Conservation (phyloP, 2,329 filamentous ascomycete genomes). For the Ceratocystis cacaofunesta region DNA sequence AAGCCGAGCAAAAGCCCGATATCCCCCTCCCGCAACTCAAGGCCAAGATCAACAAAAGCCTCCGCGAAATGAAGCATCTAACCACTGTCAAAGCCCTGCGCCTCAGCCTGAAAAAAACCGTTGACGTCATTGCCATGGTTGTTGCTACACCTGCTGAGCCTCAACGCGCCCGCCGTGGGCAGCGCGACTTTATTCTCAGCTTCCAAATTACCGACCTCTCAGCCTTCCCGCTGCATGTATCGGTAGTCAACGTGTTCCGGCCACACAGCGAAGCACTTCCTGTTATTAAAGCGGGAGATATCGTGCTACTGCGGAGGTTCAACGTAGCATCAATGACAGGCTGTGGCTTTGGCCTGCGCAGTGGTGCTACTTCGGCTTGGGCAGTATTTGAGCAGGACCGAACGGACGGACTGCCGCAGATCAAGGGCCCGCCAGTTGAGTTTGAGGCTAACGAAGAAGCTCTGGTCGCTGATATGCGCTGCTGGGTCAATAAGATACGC, state of each 20-base stretch:
- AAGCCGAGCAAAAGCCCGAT: constrained; percentile 20
- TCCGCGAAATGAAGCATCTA: constrained; percentile 39
- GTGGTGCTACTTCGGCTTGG: constrained; percentile 44
- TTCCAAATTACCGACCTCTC: constrained; percentile 44
- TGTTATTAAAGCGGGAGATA: constrained; percentile 39
- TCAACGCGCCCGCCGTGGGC: constrained; percentile 40
- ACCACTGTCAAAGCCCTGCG: constrained; percentile 38
- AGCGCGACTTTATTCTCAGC: constrained; percentile 44
- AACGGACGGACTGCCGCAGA: constrained; percentile 32
- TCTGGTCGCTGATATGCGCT: constrained; percentile 1
- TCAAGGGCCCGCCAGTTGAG: constrained; percentile 46
- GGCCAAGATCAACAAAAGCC: constrained; percentile 31
- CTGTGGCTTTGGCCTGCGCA: constrained; percentile 40
- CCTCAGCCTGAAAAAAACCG: constrained; percentile 23
- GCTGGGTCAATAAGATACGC: constrained; percentile 3
- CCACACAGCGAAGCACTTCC: constrained; percentile 44
- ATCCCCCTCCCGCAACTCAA: constrained; percentile 27
- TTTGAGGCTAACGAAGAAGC: constrained; percentile 33
- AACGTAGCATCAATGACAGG: constrained; percentile 37
- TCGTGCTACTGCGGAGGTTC: constrained; percentile 43
- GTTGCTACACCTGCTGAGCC: constrained; percentile 36
- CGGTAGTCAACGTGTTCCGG: constrained; percentile 43
- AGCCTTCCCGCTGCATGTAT: constrained; percentile 34
- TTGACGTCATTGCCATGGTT: constrained; percentile 42
- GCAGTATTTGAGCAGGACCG: constrained; percentile 40